phyloP scores from a whole-genome alignment of 208 protist species.

The Leishmania braziliensis region DNA sequence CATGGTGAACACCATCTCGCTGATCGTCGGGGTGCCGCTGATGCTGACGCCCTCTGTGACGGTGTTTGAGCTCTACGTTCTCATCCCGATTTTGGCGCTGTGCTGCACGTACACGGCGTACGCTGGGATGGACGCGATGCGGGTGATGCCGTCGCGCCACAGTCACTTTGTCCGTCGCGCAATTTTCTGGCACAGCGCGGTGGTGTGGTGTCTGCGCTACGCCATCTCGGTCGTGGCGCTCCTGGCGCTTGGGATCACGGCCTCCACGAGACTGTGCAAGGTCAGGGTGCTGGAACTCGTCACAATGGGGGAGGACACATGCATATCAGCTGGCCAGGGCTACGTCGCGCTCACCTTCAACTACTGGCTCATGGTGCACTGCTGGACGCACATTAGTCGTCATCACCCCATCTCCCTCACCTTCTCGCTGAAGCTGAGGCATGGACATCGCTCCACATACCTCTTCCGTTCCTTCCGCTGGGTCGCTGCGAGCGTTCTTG shows the following conservation, averaged over 20 bases:
- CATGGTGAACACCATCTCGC: conserved; percentile 56
- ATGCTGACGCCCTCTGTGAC: conserved; percentile 70
- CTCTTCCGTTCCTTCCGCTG: conserved; percentile 78
- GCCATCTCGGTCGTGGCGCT: conserved; percentile 65
- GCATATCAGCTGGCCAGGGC: conserved; percentile 59
- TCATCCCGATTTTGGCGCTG: conserved; percentile 81
- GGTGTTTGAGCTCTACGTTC: conserved; percentile 83
- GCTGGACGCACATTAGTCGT: conserved; percentile 90
- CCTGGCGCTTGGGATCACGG: conserved; percentile 74
- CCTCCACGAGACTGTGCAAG: conserved; percentile 42
- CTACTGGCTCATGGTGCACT: conserved; percentile 90
- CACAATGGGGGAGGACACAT: conserved; percentile 39
- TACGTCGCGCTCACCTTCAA: conserved; percentile 87
- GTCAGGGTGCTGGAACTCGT: conserved; percentile 38
- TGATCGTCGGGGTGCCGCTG: conserved; percentile 65
- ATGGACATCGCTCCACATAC: conserved; percentile 69
- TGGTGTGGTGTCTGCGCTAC: conserved; percentile 86
- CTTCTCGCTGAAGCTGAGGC: conserved; percentile 70
- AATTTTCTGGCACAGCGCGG: conserved; percentile 75
- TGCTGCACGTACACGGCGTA: conserved; percentile 88
- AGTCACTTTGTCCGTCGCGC: conserved; percentile 87
- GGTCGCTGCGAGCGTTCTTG: conserved; percentile 53
- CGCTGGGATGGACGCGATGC: conserved; percentile 81
- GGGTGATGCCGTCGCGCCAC: conserved; percentile 78
- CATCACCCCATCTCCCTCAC: conserved; percentile 73